Conservation (phyloP, 2,329 filamentous ascomycete species). For the Cercospora sp. region DNA sequence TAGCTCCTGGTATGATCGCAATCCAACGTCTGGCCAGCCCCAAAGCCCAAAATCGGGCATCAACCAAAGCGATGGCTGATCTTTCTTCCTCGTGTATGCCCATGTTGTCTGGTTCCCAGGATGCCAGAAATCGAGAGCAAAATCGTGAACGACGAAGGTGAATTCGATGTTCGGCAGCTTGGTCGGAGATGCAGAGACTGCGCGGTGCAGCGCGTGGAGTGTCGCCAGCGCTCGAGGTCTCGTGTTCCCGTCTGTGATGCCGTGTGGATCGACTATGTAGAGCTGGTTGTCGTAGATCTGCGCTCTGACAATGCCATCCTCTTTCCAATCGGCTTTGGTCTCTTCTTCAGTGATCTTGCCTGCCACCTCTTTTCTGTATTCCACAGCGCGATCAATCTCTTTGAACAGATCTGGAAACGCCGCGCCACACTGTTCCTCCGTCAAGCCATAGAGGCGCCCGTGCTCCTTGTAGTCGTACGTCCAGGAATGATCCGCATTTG, state of each 20-base stretch:
- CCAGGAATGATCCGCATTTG: slow-evolving; percentile 17
- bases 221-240: slow-evolving; percentile 40
- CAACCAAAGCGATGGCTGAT: slow-evolving; percentile 49
- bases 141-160: slow-evolving; percentile 51
- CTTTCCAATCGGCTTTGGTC: slow-evolving; percentile 29
- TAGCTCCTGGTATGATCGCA: slow-evolving; percentile 24
- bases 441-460: slow-evolving; percentile 33
- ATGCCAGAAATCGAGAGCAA: slow-evolving; percentile 22
- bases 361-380: slow-evolving; percentile 27
- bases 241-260: slow-evolving; percentile 31
- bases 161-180: slow-evolving; percentile 50
- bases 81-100: slow-evolving; percentile 30
- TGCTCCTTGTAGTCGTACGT: slow-evolving; percentile 27
- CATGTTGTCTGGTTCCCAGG: slow-evolving; percentile 31
- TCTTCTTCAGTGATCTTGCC: slow-evolving; percentile 31
- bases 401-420: slow-evolving; percentile 37
- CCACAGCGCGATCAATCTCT: slow-evolving; percentile 36
- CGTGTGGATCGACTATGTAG: slow-evolving; percentile 32
- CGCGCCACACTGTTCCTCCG: slow-evolving; percentile 33
- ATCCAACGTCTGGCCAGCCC: slow-evolving; percentile 52
- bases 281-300: slow-evolving; percentile 37
- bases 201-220: slow-evolving; percentile 50
- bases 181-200: slow-evolving; percentile 42
- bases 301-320: slow-evolving; percentile 31
- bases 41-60: slow-evolving; percentile 56